Evolutionary conservation across 2,329 filamentous ascomycete species (phyloP).

Genomic region (Pseudogymnoascus sp.): DNA sequence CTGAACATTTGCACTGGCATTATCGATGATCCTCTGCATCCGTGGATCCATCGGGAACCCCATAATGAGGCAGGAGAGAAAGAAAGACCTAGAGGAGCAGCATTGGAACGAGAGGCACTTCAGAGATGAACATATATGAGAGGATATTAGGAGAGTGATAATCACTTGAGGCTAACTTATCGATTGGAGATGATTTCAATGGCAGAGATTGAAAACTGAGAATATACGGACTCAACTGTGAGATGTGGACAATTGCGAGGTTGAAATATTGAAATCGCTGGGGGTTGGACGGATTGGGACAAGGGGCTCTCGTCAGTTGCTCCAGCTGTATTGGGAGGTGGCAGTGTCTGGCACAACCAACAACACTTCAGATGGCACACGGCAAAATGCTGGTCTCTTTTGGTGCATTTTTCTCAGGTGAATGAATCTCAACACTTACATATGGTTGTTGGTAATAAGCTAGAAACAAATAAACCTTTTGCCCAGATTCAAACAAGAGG

Average conservation of each 20-base stretch:
- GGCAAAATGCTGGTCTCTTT: neutral
- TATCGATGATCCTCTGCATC: slow-evolving; percentile 23
- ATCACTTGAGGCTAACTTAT: neutral
- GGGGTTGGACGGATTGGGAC: neutral
- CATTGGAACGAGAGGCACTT: neutral
- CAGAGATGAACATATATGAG: neutral
- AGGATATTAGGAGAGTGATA: neutral
- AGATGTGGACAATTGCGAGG: neutral
- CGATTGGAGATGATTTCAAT: neutral
- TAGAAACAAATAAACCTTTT: neutral
- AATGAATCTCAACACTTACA: neutral
- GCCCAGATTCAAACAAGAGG: neutral
- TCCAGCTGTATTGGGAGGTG: neutral
- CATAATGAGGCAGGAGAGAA: slow-evolving; percentile 12
- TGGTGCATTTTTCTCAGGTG: neutral
- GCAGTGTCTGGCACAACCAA: neutral
- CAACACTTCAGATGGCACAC: neutral
- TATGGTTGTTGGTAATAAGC: neutral
- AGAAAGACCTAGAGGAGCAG: neutral
- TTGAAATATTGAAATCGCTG: neutral
- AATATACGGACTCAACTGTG: neutral
- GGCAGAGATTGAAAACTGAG: neutral
- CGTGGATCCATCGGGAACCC: slow-evolving; percentile 25
- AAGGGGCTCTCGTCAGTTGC: neutral
- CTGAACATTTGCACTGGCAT: slow-evolving; percentile 16